phyloP scores from a whole-genome alignment of 164 flowering plant species.

The Macadamia integrifolia region DNA sequence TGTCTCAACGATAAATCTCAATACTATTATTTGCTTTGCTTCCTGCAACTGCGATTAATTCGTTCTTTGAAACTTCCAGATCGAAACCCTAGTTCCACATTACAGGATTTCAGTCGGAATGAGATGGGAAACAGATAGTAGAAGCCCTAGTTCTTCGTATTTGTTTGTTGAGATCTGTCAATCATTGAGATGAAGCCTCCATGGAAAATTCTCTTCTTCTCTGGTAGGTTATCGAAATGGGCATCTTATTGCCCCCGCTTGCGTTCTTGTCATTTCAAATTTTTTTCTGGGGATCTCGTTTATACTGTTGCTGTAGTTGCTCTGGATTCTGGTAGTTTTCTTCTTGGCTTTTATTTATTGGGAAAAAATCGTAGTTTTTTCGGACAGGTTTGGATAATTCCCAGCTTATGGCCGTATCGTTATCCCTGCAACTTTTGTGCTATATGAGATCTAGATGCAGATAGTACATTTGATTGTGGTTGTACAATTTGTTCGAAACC shows the following conservation, averaged over 20 bases:
- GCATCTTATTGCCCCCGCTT: too few species aligned
- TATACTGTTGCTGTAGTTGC: too few species aligned
- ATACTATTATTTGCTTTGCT: background rate
- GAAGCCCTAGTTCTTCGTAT: background rate
- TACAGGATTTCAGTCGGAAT: conserved; percentile 3
- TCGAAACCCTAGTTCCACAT: conserved; percentile 14
- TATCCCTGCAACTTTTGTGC: background rate
- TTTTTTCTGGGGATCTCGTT: too few species aligned
- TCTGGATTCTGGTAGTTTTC: background rate
- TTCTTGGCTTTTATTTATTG: too few species aligned
- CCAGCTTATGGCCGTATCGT: background rate
- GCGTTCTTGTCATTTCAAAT: too few species aligned
- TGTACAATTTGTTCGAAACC: background rate
- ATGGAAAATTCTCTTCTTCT: conserved; percentile 12
- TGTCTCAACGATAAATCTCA: conserved; percentile 9
- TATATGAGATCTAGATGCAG: conserved; percentile 13
- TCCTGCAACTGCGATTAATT: conserved; percentile 12
- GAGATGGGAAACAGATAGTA: conserved; percentile 16
- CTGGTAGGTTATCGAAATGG: conserved; percentile 18
- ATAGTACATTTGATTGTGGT: conserved; percentile 1
- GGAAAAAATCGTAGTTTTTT: background rate
- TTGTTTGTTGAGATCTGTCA: background rate
- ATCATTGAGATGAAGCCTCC: conserved; percentile 32
- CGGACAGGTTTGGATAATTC: background rate
- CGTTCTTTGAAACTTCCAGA: conserved; percentile 7